Percentiles rank a stretch among this genome's conserved stretches.
Conservation (phyloP, 169 alveolate species). For the Ichthyophthirius multifiliis region DNA sequence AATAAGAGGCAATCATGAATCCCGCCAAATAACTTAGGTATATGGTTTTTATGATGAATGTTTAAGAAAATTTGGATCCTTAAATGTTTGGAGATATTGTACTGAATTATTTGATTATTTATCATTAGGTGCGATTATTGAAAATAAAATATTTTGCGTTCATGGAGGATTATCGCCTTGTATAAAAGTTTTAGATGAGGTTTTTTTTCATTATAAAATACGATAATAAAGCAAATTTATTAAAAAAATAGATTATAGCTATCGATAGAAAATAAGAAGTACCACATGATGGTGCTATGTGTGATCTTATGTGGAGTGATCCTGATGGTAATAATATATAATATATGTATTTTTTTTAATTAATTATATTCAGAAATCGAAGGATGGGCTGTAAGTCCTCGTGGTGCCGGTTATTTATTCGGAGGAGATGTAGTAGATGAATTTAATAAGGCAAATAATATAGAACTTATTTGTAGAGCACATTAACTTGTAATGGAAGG, state of each 20-base stretch:
- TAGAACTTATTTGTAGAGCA: conserved; percentile 98
- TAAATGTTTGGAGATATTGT: conserved; percentile 97
- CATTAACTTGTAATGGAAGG: conserved; percentile 99
- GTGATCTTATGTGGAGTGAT: conserved; percentile 99
- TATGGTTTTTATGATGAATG: conserved; percentile 99
- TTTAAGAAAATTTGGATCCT: conserved; percentile 97
- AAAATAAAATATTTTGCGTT: conserved; percentile 95
- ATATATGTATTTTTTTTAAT: not conserved
- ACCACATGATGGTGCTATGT: conserved; percentile 99
- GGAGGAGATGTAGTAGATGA: conserved; percentile 98
- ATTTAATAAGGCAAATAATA: conserved; percentile 94
- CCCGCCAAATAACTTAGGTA: conserved; percentile 83
- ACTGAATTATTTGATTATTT: conserved; percentile 99
- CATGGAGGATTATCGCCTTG: conserved; percentile 99
- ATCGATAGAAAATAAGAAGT: conserved; percentile 98
- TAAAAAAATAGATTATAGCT: conserved; percentile 77
- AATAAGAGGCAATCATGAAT: conserved; percentile 99
- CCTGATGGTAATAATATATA: conserved; percentile 90
- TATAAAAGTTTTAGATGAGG: conserved; percentile 93
- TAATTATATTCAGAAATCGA: conserved; percentile 80
- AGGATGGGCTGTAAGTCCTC: conserved; percentile 99
- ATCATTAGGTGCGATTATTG: conserved; percentile 98
- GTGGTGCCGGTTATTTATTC: conserved; percentile 99
- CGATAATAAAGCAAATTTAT: not conserved
- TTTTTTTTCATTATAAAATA: conserved; percentile 45